Base-by-base conservation (phyloP, 208 protist species). In the Leishmania major region DNA sequence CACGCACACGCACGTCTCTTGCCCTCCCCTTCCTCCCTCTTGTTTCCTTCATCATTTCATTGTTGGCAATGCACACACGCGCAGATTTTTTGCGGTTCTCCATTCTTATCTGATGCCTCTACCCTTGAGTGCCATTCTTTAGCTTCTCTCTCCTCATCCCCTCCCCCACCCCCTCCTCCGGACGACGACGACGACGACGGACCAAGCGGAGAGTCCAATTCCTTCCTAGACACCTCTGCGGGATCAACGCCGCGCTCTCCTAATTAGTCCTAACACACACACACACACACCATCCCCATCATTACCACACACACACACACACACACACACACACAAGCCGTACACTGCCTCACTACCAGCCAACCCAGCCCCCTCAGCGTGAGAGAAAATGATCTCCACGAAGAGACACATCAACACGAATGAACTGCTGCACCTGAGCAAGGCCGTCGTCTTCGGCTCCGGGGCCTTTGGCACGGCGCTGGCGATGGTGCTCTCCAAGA, bases 391-490 rank as follows among this genome's bases (percentile, higher is more conserved):
- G 49, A 73, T 51, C 45, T 74, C 75, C 35, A 69, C 73, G 53
- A 87, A 76, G 62, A 45, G 28, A 35, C 62, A 80, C 31, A 73
- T 31, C 28, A 47, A 43, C 47, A 62, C 45, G n/a, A 47, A 80
- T 80, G 84, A 89, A 64, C 83, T 94, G 62, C 88, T 84, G 43
- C 91, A 84, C 79, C 37, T 96, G 69, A 88, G 93, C 45, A 89
- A 88, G 78, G 93, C 88, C 49, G 89, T 86, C 40, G 86, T 97
- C 82, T 92, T 97, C 74, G 95, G 95, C 66, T 94, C 91, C 57
- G 95, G 95, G 66, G 90, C 95, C 85, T 97, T 97, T 72, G 95
- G 95, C 55, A 97, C 95, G 17, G 92, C 93, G 40, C 75, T 96
- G 49, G 78, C 92, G 43, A 91, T 77, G 72, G 89, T 91, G 5